These are phyloP conservation scores for Sanghuangporus baumii DNA, from an alignment of 1,284 basidiomycete genomes.

Conservation along the genomic window DNA sequence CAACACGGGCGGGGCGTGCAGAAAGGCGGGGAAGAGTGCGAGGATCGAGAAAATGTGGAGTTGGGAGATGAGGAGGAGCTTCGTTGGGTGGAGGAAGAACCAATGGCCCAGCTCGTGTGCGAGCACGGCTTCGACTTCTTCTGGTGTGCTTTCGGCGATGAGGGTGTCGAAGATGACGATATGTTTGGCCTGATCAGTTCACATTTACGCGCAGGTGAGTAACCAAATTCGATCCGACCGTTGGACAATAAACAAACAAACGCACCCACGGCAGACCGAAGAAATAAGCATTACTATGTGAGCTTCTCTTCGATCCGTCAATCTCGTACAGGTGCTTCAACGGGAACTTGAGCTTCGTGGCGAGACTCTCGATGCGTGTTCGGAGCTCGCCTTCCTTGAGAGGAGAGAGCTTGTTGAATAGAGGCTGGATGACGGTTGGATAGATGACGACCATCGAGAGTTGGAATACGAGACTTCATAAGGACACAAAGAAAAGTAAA, in stretches of 20 bases:
- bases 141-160: constrained; percentile 83
- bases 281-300: constrained; percentile 95
- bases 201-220: not conserved
- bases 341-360: constrained; percentile 83
- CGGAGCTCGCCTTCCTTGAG: constrained; percentile 73
- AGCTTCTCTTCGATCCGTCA: constrained; percentile 92
- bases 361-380: constrained; percentile 68
- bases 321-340: constrained; percentile 95
- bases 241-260: not conserved
- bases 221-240: constrained; percentile 4
- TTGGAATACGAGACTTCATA: constrained; percentile 70
- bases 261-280: constrained; percentile 88
- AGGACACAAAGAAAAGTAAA: not conserved
- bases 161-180: constrained; percentile 98
- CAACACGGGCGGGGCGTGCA: constrained; percentile 81
- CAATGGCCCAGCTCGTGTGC: constrained; percentile 96
- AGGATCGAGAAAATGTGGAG: constrained; percentile 85
- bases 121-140: constrained; percentile 87
- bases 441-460: constrained; percentile 81
- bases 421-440: constrained; percentile 88
- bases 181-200: constrained; percentile 61
- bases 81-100: constrained; percentile 86
- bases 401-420: constrained; percentile 96
- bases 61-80: constrained; percentile 83
- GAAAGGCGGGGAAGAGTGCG: constrained; percentile 87